Base-by-base conservation (phyloP, 169 alveolate species). In the Plasmodium sp. region DNA sequence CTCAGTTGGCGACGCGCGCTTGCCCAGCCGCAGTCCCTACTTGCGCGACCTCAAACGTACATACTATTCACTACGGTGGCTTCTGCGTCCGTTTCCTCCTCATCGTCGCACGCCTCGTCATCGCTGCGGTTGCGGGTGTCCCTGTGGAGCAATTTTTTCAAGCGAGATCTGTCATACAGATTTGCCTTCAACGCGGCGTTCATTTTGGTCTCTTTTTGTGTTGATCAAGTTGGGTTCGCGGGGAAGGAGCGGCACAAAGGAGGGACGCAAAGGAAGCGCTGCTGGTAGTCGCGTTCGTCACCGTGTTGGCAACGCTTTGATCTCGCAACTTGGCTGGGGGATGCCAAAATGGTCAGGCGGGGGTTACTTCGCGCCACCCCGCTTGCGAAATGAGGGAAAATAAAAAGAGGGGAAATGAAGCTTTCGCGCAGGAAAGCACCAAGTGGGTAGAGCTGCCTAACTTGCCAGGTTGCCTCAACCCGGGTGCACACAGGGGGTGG, bases 51-150 rank as follows among this genome's bases (percentile, higher is more conserved):
- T 51, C 33, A 31, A 45, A 43, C 36, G 22, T 27, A 14, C 72
- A 84, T 84, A 84, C 92, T 84, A 45, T 84, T 84, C 48, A 84
- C 92, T 54, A 71, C 83, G 31, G 7, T 62, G 22, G 92, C 45
- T 22, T 22, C 71, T 10, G 45, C 18, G n/a, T 84, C 92, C 36
- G 77, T 67, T 62, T 33, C 80, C 33, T 71, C 92, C 39, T 84
- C 92, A 5, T 84, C 92, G 18, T 84, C 92, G 54, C 83, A 67
- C 18, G 33, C 77, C 5, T 71, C 83, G 22, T 51, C 62, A 51
- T 51, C 62, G 62, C 18, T 16, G 62, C 62, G 12, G 62, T 51
- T 22, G 27, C n/a, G 58, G 18, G 0, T 48, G 58, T 43, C n/a
- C 36, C 10, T 81, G 18, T 51, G 5, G n/a, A 27, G 14, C 43